Evolutionary conservation across 768 basidiomycete genomes (phyloP).

Genomic region (Serpula lacrymans): DNA sequence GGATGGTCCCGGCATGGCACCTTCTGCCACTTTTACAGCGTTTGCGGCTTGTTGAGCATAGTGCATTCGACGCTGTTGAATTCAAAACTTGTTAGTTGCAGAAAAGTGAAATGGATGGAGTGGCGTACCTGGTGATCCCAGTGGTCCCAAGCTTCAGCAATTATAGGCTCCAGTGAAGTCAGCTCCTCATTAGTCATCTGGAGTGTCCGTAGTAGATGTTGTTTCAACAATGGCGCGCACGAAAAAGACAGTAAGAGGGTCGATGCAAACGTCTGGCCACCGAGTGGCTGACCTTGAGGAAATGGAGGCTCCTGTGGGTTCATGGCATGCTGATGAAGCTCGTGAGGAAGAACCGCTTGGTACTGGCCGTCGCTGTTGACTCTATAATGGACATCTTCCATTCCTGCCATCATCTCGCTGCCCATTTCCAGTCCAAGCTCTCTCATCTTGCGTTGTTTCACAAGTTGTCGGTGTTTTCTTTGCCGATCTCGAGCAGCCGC

Average conservation of each 20-base stretch:
- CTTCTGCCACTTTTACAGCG: conserved; percentile 22
- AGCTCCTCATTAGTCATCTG: conserved; percentile 79
- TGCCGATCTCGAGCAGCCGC: conserved; percentile 79
- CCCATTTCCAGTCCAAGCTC: conserved; percentile 83
- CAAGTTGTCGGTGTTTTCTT: conserved; percentile 73
- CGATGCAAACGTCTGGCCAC: conserved; percentile 78
- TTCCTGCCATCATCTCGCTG: conserved; percentile 60
- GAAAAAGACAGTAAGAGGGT: conserved; percentile 75
- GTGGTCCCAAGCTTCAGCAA: conserved; percentile 82
- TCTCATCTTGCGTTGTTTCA: conserved; percentile 78
- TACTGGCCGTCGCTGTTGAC: conserved; percentile 44
- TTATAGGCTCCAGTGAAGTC: conserved; percentile 70
- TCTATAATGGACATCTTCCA: conserved; percentile 68
- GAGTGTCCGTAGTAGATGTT: conserved; percentile 67
- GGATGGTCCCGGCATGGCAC: conserved; percentile 25
- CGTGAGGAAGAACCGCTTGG: conserved; percentile 32
- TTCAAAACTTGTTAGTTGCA: neutral
- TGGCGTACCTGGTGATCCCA: conserved; percentile 77
- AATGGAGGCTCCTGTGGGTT: conserved; percentile 59
- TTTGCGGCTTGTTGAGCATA: conserved; percentile 36
- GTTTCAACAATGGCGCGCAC: conserved; percentile 69
- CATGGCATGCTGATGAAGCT: conserved; percentile 28
- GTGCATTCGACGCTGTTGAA: conserved; percentile 45
- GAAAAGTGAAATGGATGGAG: conserved; percentile 6
- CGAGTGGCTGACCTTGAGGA: conserved; percentile 46